Evolutionary conservation across 2,329 filamentous ascomycete genomes (phyloP).

Genomic region (Ascochyta fabae): DNA sequence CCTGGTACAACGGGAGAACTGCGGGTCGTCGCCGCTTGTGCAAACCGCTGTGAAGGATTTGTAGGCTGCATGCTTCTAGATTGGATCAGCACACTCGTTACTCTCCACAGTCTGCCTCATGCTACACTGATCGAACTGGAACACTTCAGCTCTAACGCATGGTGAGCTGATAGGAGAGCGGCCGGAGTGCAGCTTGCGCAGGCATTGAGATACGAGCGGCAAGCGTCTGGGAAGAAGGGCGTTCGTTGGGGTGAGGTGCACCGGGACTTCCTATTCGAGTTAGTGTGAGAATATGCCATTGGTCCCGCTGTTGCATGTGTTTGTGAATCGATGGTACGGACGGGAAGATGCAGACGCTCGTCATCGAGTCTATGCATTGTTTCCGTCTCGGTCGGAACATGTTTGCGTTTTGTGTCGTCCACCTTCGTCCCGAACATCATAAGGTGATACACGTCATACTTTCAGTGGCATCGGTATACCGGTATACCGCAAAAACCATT

Average conservation of each 20-base stretch:
- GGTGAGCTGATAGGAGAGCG: conserved; percentile 25
- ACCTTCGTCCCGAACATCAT: conserved; percentile 15
- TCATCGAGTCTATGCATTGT: conserved; percentile 30
- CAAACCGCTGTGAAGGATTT: conserved; percentile 5
- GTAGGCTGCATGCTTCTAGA: conserved; percentile 8
- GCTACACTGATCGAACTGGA: conserved; percentile 3
- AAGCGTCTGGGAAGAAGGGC: conserved; percentile 19
- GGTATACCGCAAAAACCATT: conserved; percentile 1
- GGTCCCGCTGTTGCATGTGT: conserved; percentile 13
- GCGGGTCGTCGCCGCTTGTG: conserved; percentile 10
- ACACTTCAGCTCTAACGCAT: conserved; percentile 10
- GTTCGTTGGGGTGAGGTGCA: conserved; percentile 12
- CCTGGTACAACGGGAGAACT: conserved; percentile 3
- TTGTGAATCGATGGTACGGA: conserved; percentile 16
- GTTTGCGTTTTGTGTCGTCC: conserved; percentile 14
- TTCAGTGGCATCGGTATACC: background rate
- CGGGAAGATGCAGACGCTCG: conserved; percentile 30
- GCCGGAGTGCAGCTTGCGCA: conserved; percentile 23
- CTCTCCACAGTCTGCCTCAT: conserved; percentile 16
- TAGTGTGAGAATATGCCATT: conserved; percentile 9
- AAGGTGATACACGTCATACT: conserved; percentile 22
- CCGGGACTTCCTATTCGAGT: conserved; percentile 25
- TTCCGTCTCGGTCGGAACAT: conserved; percentile 21
- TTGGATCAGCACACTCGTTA: conserved; percentile 17
- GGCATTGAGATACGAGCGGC: conserved; percentile 20